A percentile compares a stretch with the other conserved stretches of the same genome.
Evolutionary conservation across 345 rosid species (phyloP).

Genomic region (Eucalyptus albens): DNA sequence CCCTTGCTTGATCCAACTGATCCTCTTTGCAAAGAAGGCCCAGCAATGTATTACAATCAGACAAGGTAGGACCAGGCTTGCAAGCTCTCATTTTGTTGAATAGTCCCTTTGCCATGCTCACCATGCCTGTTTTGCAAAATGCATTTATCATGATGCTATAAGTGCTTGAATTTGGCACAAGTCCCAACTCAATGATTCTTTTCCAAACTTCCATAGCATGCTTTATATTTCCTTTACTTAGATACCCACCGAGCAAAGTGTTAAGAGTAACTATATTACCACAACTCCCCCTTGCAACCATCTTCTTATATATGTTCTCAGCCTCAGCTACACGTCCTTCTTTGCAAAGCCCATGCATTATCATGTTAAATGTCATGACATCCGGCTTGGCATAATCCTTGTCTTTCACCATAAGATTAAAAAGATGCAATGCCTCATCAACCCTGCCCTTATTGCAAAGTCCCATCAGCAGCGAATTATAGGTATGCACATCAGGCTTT

Average conservation of each 20-base stretch:
- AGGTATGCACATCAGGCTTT: slow-evolving; percentile 37
- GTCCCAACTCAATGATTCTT: slow-evolving; percentile 17
- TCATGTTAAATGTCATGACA: slow-evolving; percentile 25
- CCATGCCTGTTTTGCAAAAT: slow-evolving; percentile 36
- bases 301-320: slow-evolving; percentile 20
- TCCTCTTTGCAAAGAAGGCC: slow-evolving; percentile 52
- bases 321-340: slow-evolving; percentile 32
- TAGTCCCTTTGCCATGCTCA: slow-evolving; percentile 51
- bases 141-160: slow-evolving; percentile 41
- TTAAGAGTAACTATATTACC: slow-evolving; percentile 34
- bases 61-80: slow-evolving; percentile 16
- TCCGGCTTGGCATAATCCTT: slow-evolving; percentile 25
- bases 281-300: slow-evolving; percentile 27
- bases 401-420: slow-evolving; percentile 17
- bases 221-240: slow-evolving; percentile 26
- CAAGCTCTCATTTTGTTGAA: slow-evolving; percentile 30
- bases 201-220: slow-evolving; percentile 57
- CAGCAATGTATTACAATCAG: slow-evolving; percentile 38
- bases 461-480: slow-evolving; percentile 43
- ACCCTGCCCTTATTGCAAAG: slow-evolving; percentile 32
- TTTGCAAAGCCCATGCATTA: slow-evolving; percentile 54
- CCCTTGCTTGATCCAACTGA: slow-evolving; percentile 50
- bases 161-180: slow-evolving; percentile 32
- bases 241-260: slow-evolving; percentile 29
- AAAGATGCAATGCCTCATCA: slow-evolving; percentile 46